phyloP scores from a whole-genome alignment of 2,329 filamentous ascomycete species.

The Aspergillus persii region DNA sequence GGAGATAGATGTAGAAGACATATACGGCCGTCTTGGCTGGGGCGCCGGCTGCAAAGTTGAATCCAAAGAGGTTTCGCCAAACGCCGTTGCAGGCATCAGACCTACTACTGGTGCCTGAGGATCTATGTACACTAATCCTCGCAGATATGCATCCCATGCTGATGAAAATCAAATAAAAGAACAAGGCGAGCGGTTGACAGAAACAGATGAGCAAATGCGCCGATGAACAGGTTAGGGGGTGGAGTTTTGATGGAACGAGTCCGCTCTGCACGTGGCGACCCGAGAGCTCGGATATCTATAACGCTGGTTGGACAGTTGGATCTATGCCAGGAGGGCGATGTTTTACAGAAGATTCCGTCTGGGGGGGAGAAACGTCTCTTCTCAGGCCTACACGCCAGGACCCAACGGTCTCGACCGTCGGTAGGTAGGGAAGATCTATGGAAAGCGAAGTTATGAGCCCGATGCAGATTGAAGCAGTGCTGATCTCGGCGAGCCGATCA shows the following conservation, averaged over 20 bases:
- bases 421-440: constrained; percentile 58
- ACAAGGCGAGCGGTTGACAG: background rate
- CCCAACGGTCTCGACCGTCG: constrained; percentile 67
- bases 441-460: background rate
- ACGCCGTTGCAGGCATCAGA: constrained; percentile 27
- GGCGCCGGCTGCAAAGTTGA: background rate
- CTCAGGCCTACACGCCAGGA: constrained; percentile 76
- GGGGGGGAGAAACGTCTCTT: constrained; percentile 55
- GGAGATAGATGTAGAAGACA: background rate
- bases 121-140: constrained; percentile 35
- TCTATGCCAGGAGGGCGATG: constrained; percentile 66
- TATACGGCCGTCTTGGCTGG: background rate
- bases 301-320: background rate
- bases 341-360: constrained; percentile 59
- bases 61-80: constrained; percentile 22
- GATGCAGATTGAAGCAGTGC: background rate
- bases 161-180: background rate
- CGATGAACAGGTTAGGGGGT: background rate
- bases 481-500: background rate
- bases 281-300: background rate
- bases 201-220: background rate
- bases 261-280: background rate
- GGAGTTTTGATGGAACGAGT: background rate
- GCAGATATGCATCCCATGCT: constrained; percentile 22
- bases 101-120: constrained; percentile 19